Conservation (phyloP, 2,329 filamentous ascomycete genomes). For the Colletotrichum simmondsii region DNA sequence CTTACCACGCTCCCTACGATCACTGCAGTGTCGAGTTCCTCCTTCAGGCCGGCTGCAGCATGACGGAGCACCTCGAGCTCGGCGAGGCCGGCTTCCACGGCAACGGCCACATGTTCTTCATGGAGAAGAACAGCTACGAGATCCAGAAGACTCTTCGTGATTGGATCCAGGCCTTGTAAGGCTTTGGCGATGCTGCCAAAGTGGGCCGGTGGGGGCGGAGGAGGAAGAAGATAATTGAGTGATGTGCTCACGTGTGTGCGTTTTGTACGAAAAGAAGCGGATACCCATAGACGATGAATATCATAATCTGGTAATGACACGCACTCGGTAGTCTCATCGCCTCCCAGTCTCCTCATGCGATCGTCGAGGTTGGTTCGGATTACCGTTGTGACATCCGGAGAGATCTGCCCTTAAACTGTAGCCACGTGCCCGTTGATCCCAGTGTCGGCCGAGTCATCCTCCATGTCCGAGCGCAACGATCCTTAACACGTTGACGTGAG, state of each 20-base stretch:
- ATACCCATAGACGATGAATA: slow-evolving; percentile 27
- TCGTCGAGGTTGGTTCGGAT: not conserved
- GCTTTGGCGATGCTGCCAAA: not conserved
- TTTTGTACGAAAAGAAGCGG: slow-evolving; percentile 8
- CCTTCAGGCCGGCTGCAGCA: slow-evolving; percentile 52
- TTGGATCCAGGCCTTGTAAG: slow-evolving; percentile 37
- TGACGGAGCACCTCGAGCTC: slow-evolving; percentile 48
- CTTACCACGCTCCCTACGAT: slow-evolving; percentile 58
- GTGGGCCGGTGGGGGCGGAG: not conserved
- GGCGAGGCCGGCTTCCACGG: slow-evolving; percentile 51
- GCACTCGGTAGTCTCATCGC: not conserved
- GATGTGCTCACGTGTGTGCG: slow-evolving; percentile 2
- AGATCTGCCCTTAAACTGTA: not conserved
- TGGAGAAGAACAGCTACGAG: slow-evolving; percentile 58
- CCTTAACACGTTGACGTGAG: not conserved
- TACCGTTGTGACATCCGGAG: not conserved
- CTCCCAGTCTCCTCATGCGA: not conserved
- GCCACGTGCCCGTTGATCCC: not conserved
- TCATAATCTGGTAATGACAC: not conserved
- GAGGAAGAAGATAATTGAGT: not conserved
- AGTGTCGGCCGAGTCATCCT: not conserved
- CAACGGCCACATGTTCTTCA: slow-evolving; percentile 60
- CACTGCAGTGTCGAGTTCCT: slow-evolving; percentile 53
- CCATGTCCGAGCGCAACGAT: not conserved
- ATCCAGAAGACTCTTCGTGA: slow-evolving; percentile 42